phyloP scores from a whole-genome alignment of 257 asterid genomes.

The Przewalskia tangutica region DNA sequence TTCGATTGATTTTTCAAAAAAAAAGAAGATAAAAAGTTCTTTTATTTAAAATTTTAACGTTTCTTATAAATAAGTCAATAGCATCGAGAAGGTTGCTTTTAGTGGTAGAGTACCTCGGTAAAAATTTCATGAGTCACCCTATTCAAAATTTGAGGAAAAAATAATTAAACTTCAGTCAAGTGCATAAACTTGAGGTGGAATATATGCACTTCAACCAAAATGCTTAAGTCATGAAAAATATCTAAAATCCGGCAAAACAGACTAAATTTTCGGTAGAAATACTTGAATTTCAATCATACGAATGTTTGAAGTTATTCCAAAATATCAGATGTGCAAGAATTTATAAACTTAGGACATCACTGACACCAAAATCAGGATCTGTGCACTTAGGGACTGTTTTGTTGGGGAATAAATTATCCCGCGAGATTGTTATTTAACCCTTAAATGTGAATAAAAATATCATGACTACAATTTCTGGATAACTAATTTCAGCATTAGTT shows the following conservation, averaged over 20 bases:
- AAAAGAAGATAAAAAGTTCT: not conserved
- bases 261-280: not conserved
- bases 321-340: too few relatives aligned
- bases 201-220: not conserved
- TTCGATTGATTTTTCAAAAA: not conserved
- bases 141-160: not conserved
- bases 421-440: too few relatives aligned
- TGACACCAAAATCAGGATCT: too few relatives aligned
- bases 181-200: not conserved
- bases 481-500: too few relatives aligned
- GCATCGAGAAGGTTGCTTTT: not conserved
- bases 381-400: too few relatives aligned
- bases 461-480: too few relatives aligned
- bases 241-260: not conserved
- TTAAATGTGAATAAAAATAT: too few relatives aligned
- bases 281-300: not conserved
- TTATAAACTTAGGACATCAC: too few relatives aligned
- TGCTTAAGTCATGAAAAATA: not conserved
- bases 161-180: too few relatives aligned
- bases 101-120: not conserved
- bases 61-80: not conserved
- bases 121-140: not conserved
- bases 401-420: too few relatives aligned
- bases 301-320: not conserved
- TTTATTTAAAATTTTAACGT: not conserved